These are phyloP conservation scores for Lenwebbia sp. DNA, from an alignment of 345 rosid genomes.

Conservation along the genomic window DNA sequence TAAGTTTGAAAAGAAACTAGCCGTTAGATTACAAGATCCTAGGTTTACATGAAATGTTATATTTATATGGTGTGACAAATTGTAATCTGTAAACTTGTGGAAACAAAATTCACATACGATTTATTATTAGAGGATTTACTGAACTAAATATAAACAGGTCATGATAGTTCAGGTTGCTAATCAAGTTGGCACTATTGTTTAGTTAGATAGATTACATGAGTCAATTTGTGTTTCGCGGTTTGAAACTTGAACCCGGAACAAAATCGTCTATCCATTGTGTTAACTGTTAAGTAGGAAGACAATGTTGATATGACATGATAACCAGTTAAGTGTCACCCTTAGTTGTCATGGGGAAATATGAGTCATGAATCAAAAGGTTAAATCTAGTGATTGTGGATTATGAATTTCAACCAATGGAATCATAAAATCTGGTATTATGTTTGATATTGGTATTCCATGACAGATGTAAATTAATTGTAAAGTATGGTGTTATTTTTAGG, in stretches of 20 bases:
- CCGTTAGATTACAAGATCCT: background rate
- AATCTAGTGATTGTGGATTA: background rate
- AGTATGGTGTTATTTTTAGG: background rate
- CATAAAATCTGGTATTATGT: background rate
- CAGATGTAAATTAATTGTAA: background rate
- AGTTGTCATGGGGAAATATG: background rate
- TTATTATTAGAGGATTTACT: background rate
- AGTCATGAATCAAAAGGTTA: background rate
- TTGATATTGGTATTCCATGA: background rate
- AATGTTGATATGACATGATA: background rate
- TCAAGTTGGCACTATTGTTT: background rate
- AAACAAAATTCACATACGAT: background rate
- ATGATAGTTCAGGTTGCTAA: background rate
- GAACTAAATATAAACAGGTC: background rate
- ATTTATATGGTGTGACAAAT: background rate
- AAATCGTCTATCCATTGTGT: background rate
- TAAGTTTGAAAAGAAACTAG: background rate
- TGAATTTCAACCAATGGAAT: background rate
- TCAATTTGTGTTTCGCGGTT: accelerated
- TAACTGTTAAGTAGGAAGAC: background rate
- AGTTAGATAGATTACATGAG: background rate
- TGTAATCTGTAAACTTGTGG: background rate
- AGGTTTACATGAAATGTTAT: background rate
- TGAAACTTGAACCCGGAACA: background rate
- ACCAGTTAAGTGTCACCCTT: background rate